Evolutionary conservation across 2,329 filamentous ascomycete genomes (phyloP).

Genomic region (Aspergillus versicolor): DNA sequence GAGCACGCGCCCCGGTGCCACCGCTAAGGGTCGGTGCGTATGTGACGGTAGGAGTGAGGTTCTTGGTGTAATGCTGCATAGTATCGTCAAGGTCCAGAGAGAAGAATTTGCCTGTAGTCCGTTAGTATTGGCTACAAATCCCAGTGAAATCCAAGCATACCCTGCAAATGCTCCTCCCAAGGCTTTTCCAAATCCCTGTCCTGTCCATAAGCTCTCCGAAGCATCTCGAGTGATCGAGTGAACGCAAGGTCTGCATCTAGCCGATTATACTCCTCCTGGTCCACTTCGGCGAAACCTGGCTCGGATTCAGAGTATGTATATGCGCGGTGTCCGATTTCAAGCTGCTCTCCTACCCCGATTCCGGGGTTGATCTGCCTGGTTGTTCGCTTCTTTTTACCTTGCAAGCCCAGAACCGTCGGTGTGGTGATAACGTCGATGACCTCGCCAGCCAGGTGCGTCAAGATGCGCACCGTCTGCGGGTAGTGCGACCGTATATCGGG

Average conservation of each 20-base stretch:
- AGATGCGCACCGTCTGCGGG: conserved; percentile 44
- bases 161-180: conserved; percentile 38
- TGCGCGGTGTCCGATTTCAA: conserved; percentile 33
- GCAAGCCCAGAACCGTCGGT: conserved; percentile 54
- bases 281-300: conserved; percentile 69
- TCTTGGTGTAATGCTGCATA: conserved; percentile 31
- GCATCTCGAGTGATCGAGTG: conserved; percentile 60
- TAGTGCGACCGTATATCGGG: conserved; percentile 47
- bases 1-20: conserved; percentile 41
- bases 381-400: conserved; percentile 50
- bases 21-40: conserved; percentile 40
- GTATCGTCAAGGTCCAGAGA: conserved; percentile 28
- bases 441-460: conserved; percentile 58
- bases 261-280: conserved; percentile 66
- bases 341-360: conserved; percentile 49
- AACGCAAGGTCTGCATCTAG: conserved; percentile 67
- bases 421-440: conserved; percentile 51
- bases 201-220: conserved; percentile 60
- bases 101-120: conserved; percentile 32
- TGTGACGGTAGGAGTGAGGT: conserved; percentile 30
- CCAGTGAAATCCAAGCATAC: conserved; percentile 16
- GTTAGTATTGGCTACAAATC: neutral
- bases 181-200: conserved; percentile 37
- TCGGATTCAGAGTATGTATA: conserved; percentile 58
- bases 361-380: conserved; percentile 52